phyloP scores from a whole-genome alignment of 352 stramenopile species.

The Blastocystis sp. region DNA sequence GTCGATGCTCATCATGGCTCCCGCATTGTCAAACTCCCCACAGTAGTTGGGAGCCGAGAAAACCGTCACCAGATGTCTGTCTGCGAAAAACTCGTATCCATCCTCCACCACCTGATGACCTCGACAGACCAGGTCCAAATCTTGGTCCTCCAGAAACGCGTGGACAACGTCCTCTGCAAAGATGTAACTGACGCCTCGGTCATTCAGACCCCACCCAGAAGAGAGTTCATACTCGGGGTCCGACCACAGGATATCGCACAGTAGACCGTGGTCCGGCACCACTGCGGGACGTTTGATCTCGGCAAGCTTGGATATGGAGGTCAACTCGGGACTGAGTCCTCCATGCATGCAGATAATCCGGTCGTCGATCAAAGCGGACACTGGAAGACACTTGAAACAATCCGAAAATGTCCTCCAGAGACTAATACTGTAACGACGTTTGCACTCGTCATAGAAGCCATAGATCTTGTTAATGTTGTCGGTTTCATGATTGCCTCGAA shows the following conservation, averaged over 20 bases:
- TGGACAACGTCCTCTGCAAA: conserved; percentile 92
- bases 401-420: conserved; percentile 87
- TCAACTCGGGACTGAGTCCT: conserved; percentile 80
- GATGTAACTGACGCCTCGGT: conserved; percentile 92
- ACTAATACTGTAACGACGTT: conserved; percentile 78
- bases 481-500: conserved; percentile 95
- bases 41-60: conserved; percentile 99
- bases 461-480: conserved; percentile 96
- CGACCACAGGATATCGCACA: conserved; percentile 76
- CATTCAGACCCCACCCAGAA: conserved; percentile 84
- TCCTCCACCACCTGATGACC: conserved; percentile 97
- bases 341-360: conserved; percentile 97
- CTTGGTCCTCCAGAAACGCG: conserved; percentile 86
- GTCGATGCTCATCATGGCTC: conserved; percentile 86
- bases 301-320: conserved; percentile 89
- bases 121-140: conserved; percentile 90
- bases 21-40: conserved; percentile 99
- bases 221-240: conserved; percentile 71
- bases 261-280: conserved; percentile 65
- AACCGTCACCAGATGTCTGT: conserved; percentile 92
- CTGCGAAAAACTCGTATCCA: conserved; percentile 98
- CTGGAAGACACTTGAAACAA: conserved; percentile 94
- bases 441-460: conserved; percentile 95
- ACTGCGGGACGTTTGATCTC: conserved; percentile 72
- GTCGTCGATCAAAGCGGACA: conserved; percentile 83